Evolutionary conservation across 208 protist genomes (phyloP).

Genomic region (Phytomonas francai): DNA sequence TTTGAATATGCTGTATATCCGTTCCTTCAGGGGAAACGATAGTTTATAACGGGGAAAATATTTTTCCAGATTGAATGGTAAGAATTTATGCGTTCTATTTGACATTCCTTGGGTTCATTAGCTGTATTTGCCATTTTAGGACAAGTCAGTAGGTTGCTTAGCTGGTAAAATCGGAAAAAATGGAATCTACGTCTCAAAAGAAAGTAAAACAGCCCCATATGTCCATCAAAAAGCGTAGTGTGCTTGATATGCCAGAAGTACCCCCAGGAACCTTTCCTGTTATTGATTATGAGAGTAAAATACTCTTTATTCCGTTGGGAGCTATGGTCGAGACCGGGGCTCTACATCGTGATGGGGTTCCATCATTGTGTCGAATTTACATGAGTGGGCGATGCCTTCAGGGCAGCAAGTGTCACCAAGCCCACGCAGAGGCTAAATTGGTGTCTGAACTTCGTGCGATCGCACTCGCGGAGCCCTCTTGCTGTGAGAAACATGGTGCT

Average conservation of each 20-base stretch:
- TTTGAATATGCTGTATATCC: not conserved
- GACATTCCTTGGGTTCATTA: not conserved
- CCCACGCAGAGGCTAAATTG: constrained; percentile 49
- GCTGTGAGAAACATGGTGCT: constrained; percentile 55
- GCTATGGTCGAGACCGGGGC: constrained; percentile 65
- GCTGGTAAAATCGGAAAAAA: not conserved
- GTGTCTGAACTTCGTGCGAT: constrained; percentile 36
- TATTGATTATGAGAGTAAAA: constrained; percentile 74
- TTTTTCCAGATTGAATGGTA: not conserved
- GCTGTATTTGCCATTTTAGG: not conserved
- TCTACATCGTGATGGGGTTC: constrained; percentile 66
- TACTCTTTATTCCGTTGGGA: constrained; percentile 55
- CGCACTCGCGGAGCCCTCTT: constrained; percentile 64
- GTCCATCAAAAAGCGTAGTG: constrained; percentile 10
- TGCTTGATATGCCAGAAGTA: constrained; percentile 44
- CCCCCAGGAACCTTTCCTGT: constrained; percentile 61
- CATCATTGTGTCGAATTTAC: constrained; percentile 71
- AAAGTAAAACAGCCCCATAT: not conserved
- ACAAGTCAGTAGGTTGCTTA: not conserved
- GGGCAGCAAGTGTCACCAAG: constrained; percentile 66
- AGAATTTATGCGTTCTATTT: not conserved
- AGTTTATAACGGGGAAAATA: not conserved
- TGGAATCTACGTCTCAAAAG: not conserved
- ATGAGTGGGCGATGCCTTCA: constrained; percentile 76
- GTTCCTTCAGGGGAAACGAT: not conserved